Conservation (phyloP, 2,329 filamentous ascomycete genomes). For the Venturia carpophila region DNA sequence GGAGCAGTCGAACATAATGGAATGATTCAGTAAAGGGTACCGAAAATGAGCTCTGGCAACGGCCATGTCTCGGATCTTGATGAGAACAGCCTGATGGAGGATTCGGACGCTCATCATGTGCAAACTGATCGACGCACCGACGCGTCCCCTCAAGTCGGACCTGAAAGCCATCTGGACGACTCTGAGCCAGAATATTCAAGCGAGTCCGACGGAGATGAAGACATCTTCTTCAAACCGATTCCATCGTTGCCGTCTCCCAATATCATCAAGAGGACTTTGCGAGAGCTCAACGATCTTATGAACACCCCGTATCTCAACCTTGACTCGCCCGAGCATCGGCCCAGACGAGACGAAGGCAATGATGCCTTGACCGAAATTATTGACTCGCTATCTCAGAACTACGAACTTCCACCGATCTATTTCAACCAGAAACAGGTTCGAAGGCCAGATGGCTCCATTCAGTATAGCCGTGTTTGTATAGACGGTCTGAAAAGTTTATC, state of each 20-base stretch:
- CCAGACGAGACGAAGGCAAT: constrained; percentile 32
- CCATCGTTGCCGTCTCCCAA: constrained; percentile 7
- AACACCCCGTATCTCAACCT: constrained; percentile 33
- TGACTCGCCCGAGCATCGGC: constrained; percentile 30
- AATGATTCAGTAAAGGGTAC: not conserved
- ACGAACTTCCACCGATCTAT: constrained; percentile 42
- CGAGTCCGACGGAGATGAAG: constrained; percentile 15
- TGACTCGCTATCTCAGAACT: constrained; percentile 33
- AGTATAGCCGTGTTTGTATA: constrained; percentile 34
- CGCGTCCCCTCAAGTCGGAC: not conserved
- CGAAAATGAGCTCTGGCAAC: constrained; percentile 1
- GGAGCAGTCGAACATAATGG: not conserved
- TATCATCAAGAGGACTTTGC: constrained; percentile 7
- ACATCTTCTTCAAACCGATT: constrained; percentile 11
- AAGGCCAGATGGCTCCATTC: constrained; percentile 20
- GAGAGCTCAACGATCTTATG: constrained; percentile 23
- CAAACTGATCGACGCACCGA: not conserved
- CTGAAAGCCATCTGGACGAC: not conserved
- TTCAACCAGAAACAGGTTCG: constrained; percentile 33
- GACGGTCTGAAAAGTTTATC: constrained; percentile 44
- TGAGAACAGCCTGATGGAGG: not conserved
- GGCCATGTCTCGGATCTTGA: not conserved
- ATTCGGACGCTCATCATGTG: not conserved
- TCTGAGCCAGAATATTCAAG: not conserved
- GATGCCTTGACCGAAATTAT: constrained; percentile 30